Conservation (phyloP, 2,329 filamentous ascomycete species). For the Aspergillus quadricinctus region DNA sequence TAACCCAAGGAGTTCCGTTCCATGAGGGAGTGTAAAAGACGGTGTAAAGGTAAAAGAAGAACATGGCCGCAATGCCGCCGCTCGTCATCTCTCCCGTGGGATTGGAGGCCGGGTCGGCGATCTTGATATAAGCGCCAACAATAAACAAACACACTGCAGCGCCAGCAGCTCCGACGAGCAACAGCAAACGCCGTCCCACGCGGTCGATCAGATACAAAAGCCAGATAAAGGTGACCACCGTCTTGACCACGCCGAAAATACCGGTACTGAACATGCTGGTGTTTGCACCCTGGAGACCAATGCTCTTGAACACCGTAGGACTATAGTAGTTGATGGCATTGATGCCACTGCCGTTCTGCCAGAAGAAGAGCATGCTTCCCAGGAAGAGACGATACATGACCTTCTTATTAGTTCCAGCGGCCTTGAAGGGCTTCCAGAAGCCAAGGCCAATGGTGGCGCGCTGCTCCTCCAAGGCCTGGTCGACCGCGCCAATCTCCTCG, state of each 20-base stretch:
- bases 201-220: constrained; percentile 65
- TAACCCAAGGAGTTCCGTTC: constrained; percentile 73
- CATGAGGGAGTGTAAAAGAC: constrained; percentile 68
- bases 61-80: constrained; percentile 44
- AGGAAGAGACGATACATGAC: constrained; percentile 70
- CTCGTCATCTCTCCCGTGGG: constrained; percentile 20
- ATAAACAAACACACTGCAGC: constrained; percentile 48
- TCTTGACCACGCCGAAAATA: constrained; percentile 74
- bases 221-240: constrained; percentile 63
- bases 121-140: constrained; percentile 35
- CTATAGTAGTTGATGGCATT: constrained; percentile 76
- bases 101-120: constrained; percentile 26
- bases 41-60: constrained; percentile 73
- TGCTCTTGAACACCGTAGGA: constrained; percentile 63
- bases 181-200: constrained; percentile 57
- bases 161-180: constrained; percentile 61
- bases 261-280: constrained; percentile 64
- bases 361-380: constrained; percentile 70
- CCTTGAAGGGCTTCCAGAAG: constrained; percentile 69
- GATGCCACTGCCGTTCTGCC: constrained; percentile 73
- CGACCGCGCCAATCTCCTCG: constrained; percentile 68
- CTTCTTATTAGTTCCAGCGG: constrained; percentile 51
- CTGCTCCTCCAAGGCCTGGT: constrained; percentile 64
- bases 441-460: constrained; percentile 60
- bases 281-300: constrained; percentile 59